Evolutionary conservation across 192 early-diverging fungal genomes (phyloP).

Genomic region (Entrophospora sp.): DNA sequence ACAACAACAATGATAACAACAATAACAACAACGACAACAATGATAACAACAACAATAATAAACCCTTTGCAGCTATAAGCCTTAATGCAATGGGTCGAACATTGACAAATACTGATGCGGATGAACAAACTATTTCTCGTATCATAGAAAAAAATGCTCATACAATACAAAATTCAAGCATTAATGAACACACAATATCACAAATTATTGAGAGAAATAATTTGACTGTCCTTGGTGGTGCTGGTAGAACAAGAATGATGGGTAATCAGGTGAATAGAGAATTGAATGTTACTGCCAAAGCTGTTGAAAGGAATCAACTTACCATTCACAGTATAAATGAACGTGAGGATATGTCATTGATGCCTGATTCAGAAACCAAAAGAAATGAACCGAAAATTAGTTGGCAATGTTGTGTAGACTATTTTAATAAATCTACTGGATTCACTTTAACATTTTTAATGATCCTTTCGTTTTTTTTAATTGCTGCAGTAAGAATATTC

Average conservation of each 20-base stretch:
- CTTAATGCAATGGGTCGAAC: not conserved
- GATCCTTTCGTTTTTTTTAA: constrained; percentile 43
- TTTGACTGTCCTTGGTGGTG: constrained; percentile 44
- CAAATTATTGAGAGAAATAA: constrained; percentile 64
- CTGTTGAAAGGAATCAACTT: constrained; percentile 65
- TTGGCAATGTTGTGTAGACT: constrained; percentile 28
- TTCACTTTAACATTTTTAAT: constrained; percentile 36
- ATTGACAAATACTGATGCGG: constrained; percentile 15
- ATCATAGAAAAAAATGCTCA: constrained; percentile 45
- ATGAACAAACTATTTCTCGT: constrained; percentile 41
- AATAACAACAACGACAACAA: too few relatives aligned
- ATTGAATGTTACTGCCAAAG: constrained; percentile 47
- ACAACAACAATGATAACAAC: too few relatives aligned
- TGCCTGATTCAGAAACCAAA: constrained; percentile 27
- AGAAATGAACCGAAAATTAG: constrained; percentile 23
- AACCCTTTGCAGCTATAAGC: not conserved
- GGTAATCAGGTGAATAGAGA: constrained; percentile 29
- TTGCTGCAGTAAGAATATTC: constrained; percentile 53
- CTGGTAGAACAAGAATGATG: constrained; percentile 29
- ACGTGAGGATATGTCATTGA: constrained; percentile 28
- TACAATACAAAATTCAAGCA: constrained; percentile 44
- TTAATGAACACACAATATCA: constrained; percentile 65
- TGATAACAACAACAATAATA: too few relatives aligned
- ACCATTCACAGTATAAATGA: constrained; percentile 57
- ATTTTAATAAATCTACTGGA: constrained; percentile 40